Percentiles rank a stretch among this genome's conserved stretches.
Evolutionary conservation across 2,329 filamentous ascomycete genomes (phyloP).

Genomic region (Clonostachys solani): DNA sequence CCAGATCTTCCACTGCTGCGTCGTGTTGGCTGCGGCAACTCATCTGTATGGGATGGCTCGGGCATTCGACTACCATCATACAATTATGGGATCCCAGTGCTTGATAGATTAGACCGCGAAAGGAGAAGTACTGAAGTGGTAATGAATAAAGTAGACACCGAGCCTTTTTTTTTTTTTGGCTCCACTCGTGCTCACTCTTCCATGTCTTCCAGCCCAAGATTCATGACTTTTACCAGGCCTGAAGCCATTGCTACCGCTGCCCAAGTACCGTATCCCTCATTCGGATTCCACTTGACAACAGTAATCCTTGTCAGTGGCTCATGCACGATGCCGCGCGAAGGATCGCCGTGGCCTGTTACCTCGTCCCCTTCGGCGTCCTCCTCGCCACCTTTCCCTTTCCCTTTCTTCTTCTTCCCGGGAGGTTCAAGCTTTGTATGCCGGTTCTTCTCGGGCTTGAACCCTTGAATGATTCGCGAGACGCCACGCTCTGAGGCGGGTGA

Average conservation of each 20-base stretch:
- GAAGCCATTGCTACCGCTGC: constrained; percentile 63
- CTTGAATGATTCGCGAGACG: constrained; percentile 44
- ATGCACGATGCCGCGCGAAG: constrained; percentile 45
- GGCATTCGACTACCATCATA: constrained; percentile 85
- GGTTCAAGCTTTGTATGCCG: constrained; percentile 24
- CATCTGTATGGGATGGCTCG: constrained; percentile 79
- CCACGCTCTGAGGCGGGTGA: constrained; percentile 31
- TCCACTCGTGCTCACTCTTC: constrained; percentile 2
- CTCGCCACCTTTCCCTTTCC: constrained; percentile 23
- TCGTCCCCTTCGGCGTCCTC: constrained; percentile 25
- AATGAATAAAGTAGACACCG: constrained; percentile 1
- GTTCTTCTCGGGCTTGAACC: constrained; percentile 46
- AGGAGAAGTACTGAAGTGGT: background rate
- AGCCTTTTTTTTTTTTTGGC: constrained; percentile 1
- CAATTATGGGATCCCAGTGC: constrained; percentile 48
- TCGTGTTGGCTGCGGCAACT: constrained; percentile 74
- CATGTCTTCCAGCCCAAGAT: constrained; percentile 46
- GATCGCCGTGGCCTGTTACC: constrained; percentile 22
- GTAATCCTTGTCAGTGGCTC: constrained; percentile 62
- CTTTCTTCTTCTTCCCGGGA: constrained; percentile 29
- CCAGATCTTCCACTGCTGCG: constrained; percentile 91
- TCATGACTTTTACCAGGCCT: constrained; percentile 62
- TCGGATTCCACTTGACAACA: constrained; percentile 64
- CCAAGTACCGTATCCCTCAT: constrained; percentile 61
- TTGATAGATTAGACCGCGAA: constrained; percentile 5